Conservation (phyloP, 2,329 filamentous ascomycete species). For the Acarospora socialis region DNA sequence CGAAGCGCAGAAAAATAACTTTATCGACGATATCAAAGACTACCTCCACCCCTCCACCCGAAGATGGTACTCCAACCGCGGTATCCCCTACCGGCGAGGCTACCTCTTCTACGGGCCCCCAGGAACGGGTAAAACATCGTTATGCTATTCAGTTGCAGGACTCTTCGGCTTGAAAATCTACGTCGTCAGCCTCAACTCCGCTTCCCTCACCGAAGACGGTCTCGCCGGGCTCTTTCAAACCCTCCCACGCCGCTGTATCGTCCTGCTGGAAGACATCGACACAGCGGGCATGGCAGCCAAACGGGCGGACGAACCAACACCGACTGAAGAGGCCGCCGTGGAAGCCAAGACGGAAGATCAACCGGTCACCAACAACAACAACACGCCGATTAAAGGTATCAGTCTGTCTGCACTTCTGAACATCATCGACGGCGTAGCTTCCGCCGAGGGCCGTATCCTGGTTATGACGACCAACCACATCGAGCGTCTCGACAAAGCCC, state of each 20-base stretch:
- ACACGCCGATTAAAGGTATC: constrained; percentile 30
- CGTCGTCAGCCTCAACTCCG: constrained; percentile 53
- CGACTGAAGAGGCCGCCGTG: constrained; percentile 24
- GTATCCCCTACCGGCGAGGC: constrained; percentile 68
- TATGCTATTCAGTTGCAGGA: constrained; percentile 56
- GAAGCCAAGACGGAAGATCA: constrained; percentile 15
- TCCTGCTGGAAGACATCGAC: constrained; percentile 65
- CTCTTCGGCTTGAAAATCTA: constrained; percentile 58
- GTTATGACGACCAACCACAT: constrained; percentile 61
- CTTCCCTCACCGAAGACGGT: constrained; percentile 48
- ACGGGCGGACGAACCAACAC: constrained; percentile 16
- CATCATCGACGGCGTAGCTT: constrained; percentile 55
- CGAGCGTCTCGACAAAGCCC: constrained; percentile 48
- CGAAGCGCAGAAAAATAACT: constrained; percentile 32
- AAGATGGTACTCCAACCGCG: constrained; percentile 59
- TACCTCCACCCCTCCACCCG: constrained; percentile 38
- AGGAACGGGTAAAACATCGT: constrained; percentile 63
- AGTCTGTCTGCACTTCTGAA: constrained; percentile 55
- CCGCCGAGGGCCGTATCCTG: constrained; percentile 54
- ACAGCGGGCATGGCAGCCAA: constrained; percentile 54
- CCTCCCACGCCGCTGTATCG: constrained; percentile 55
- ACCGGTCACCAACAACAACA: constrained; percentile 14
- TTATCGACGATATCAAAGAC: constrained; percentile 41
- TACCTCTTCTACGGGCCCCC: constrained; percentile 72
- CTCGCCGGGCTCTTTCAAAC: constrained; percentile 49